Base-by-base conservation (phyloP, 164 flowering plant genomes). In the Berberis vulgaris region DNA sequence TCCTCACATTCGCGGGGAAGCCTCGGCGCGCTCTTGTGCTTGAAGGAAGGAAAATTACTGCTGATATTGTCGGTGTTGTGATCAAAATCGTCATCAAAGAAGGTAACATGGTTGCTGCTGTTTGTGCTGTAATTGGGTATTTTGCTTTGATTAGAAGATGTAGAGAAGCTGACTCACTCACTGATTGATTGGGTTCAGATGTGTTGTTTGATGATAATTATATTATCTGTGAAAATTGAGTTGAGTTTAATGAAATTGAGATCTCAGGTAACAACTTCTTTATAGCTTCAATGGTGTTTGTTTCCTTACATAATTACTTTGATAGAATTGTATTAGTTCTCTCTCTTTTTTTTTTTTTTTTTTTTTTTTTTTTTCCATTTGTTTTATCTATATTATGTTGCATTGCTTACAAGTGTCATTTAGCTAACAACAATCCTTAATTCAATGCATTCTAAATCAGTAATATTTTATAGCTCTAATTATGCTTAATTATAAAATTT, bases 61-160 rank as follows among this genome's bases (percentile, higher is more conserved):
- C n/a, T 12, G 54, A 52, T 52, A 52, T 52, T 7, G n/a, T 26
- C 0, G n/a, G 11, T 12, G 10, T 52, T 12, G n/a, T 11, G 10
- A 52, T 52, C n/a, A 52, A 26, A 52, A 52, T 10, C n/a, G 54
- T 52, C 1, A 10, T 52, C 54, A 52, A 52, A 4, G 11, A 52
- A 3, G 54, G 54, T 7, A 26, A 52, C 52, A 60, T 78, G n/a
- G 62, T 81, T 43, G 84, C 82, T 5, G 72, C 77, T 57, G 77
- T 69, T 52, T 78, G 71, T 73, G 91, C 88, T 4, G 49, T 80
- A 49, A n/a, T 76, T 3, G 80, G 91, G 71, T 66, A 74, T 45
- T 2, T 76, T 62, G 83, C 71, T 0, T 68, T 74, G 49, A 10
- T 54, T 26, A 49, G 68, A 7, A 42, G 66, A 45, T 55, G 60